phyloP scores from a whole-genome alignment of 805 yeast genomes.

The Nakazawaea wyomingensis region DNA sequence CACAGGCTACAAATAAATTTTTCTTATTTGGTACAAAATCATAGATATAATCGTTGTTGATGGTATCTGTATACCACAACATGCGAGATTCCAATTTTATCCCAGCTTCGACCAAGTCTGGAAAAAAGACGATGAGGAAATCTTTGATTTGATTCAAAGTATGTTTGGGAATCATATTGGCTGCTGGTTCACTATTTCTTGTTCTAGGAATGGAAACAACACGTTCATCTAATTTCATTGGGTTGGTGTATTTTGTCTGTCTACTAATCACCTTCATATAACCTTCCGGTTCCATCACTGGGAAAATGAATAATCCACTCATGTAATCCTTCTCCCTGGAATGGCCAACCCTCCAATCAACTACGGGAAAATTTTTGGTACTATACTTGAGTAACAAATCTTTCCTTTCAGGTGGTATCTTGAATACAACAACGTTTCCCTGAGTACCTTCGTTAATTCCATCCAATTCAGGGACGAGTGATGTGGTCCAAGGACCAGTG shows the following conservation, averaged over 20 bases:
- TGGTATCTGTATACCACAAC: conserved; percentile 30
- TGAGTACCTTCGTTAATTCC: conserved; percentile 32
- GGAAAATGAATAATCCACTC: conserved; percentile 31
- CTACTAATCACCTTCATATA: conserved; percentile 30
- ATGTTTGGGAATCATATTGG: conserved; percentile 21
- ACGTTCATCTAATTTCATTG: conserved; percentile 17
- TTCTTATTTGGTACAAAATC: conserved; percentile 28
- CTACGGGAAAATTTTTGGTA: conserved; percentile 27
- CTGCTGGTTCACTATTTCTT: conserved; percentile 18
- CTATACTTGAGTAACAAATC: conserved; percentile 30
- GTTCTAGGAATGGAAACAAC: conserved; percentile 28
- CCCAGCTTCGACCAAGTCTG: conserved; percentile 22
- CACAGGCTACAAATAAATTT: conserved; percentile 26
- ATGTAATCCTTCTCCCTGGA: conserved; percentile 20
- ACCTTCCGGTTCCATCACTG: conserved; percentile 30
- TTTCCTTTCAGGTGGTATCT: conserved; percentile 30
- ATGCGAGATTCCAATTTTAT: conserved; percentile 20
- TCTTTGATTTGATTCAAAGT: conserved; percentile 23
- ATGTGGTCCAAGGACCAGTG: conserved; percentile 21
- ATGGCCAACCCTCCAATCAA: conserved; percentile 25
- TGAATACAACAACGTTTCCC: conserved; percentile 30
- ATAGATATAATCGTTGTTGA: conserved; percentile 26
- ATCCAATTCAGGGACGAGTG: conserved; percentile 20
- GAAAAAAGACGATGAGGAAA: conserved; percentile 22
- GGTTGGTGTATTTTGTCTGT: conserved; percentile 31